Percentiles rank a stretch among this genome's conserved stretches.
Evolutionary conservation across 148 eudicot genomes (phyloP).

Genomic region (Amaranthus palmeri): DNA sequence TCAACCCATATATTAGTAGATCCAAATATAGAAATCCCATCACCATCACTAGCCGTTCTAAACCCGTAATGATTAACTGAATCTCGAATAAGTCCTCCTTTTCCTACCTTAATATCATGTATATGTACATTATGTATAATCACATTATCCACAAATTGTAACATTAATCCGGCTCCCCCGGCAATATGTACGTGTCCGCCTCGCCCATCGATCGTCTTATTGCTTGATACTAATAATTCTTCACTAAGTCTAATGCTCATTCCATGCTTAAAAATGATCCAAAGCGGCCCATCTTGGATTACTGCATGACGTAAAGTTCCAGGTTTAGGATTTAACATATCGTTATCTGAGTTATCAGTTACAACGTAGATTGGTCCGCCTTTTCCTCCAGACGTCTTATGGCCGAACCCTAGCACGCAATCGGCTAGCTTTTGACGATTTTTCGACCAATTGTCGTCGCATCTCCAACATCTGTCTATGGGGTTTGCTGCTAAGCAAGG

Average conservation of each 20-base stretch:
- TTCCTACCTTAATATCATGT: slow-evolving; percentile 34
- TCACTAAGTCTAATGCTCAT: slow-evolving; percentile 37
- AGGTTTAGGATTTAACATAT: slow-evolving; percentile 45
- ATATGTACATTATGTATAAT: slow-evolving; percentile 40
- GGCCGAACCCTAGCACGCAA: slow-evolving; percentile 48
- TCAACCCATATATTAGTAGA: slow-evolving; percentile 49
- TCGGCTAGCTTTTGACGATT: slow-evolving; percentile 39
- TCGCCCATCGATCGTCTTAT: slow-evolving; percentile 53
- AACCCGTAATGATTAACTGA: slow-evolving; percentile 35
- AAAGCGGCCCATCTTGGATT: slow-evolving; percentile 40
- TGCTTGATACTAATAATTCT: slow-evolving; percentile 40
- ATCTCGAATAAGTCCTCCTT: slow-evolving; percentile 42
- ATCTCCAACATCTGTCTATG: slow-evolving; percentile 57
- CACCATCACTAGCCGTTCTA: slow-evolving; percentile 41
- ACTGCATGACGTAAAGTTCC: slow-evolving; percentile 55
- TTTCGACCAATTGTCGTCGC: slow-evolving; percentile 33
- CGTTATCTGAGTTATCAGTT: slow-evolving; percentile 33
- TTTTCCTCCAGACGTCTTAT: slow-evolving; percentile 38
- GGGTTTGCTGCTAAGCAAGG: slow-evolving; percentile 48
- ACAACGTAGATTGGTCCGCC: slow-evolving; percentile 34
- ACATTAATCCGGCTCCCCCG: slow-evolving; percentile 43
- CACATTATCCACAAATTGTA: slow-evolving; percentile 45
- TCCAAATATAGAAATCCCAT: slow-evolving; percentile 48
- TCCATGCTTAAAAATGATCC: slow-evolving; percentile 39
- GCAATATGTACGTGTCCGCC: slow-evolving; percentile 38